Evolutionary conservation across 2,329 filamentous ascomycete genomes (phyloP), one percentile per base, ranked within the genome.

Genomic region (Xylaria sp.): DNA sequence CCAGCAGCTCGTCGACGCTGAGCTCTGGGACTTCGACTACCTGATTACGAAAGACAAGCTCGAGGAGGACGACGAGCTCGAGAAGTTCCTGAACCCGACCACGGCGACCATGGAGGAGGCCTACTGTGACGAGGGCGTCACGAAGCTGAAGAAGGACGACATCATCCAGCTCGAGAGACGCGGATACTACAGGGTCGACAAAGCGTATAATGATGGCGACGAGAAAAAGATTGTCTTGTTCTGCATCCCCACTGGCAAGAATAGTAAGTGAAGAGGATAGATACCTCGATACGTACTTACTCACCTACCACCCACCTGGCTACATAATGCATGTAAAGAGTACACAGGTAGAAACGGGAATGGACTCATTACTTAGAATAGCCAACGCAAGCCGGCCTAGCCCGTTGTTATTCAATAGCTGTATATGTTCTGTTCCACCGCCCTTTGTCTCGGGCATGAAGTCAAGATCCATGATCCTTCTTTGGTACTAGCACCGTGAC

Each of bases 141-240:
- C 87, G 0, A 85, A 89, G 70, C 84, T 98, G 54, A 94, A 93
- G 85, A 90, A 89, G 78, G 92, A 93, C 76, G 94, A 97, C 75
- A 95, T 98, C 70, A 93, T 98, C 74, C 96, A 98, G 84, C 92
- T 98, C 54, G 95, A 98, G 85, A 88, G 95, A 69, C 93, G 95
- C 81, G 95, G 94, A 1, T 98, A 93, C 82, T 98, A 92, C 84
- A 87, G 95, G 61, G 90, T 97, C 30, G 95, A 98, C 81, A 88
- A 88, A 81, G 84, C 84, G 9, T 79, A 87, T 32, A 77, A 83
- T 65, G 82, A 84, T 47, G 85, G 83, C 47, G 83, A 84, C 76
- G 85, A 86, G 59, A 84, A 83, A 79, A 84, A 84, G 68, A 79
- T 87, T 36, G 84, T 89, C 17, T 75, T 89, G 72, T 89, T 89